Base-by-base conservation (phyloP, 73 alveolate genomes). In the Paramecium octaurelia region DNA sequence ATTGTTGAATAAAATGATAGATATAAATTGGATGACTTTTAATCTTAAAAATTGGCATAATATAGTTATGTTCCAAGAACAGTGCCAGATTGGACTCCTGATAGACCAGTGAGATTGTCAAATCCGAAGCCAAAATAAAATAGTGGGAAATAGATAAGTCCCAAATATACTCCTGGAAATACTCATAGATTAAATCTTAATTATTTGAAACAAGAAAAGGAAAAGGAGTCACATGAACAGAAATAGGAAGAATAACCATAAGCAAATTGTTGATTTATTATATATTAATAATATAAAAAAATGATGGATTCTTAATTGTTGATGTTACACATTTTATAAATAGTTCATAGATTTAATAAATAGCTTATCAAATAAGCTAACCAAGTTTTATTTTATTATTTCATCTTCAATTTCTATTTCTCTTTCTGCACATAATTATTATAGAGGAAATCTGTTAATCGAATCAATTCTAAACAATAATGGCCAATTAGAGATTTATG, bases 401-500 rank as follows among this genome's bases (percentile, higher is more conserved):
- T 31, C 24, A 64, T 31, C 27, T 64, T 64, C 42, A 64, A 16
- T 64, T 73, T 73, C 34, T 73, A 29, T 73, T 73, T 40, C 57
- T 73, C 23, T 8, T 73, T 43, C 38, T 73, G 4, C 11, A 35
- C 64, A 7, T 38, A 73, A 29, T 73, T 29, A 31, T 73, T 73
- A 73, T 73, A 40, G 8, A 43, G 20, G 29, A 40, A 40, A 40
- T 71, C 94, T 12, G 92, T 89, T 44, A 89, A 18, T 35, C 77
- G 29, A 43, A 70, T 71, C 6, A 89, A 42, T 58, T 89, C 94
- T 23, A 24, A 23, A 83, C 48, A 70, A 40, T 44, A 89, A 40
- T 40, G 76, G 12, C 94, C 94, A 14, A 89, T 71, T 34, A 89
- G 35, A 5, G 40, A 83, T 50, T 89, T 46, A 34, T 89, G 73